Conservation (phyloP, 2,329 filamentous ascomycete genomes). For the Fusarium sambucinum region DNA sequence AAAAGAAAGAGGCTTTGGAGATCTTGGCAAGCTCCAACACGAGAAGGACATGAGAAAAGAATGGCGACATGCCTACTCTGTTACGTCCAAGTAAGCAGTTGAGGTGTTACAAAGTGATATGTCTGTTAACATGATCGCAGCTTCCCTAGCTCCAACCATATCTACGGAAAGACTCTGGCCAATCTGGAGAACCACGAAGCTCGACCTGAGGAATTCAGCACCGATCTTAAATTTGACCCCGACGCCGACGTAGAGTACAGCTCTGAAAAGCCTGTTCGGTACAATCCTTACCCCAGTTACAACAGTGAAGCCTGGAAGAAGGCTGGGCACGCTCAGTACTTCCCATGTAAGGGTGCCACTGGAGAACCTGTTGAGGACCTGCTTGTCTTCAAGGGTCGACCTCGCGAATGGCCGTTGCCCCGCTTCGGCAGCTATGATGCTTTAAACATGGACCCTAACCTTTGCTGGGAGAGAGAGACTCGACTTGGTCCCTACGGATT, state of each 20-base stretch:
- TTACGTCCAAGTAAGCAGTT: constrained; percentile 56
- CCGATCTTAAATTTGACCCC: constrained; percentile 51
- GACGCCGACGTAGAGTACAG: constrained; percentile 56
- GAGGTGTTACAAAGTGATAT: constrained; percentile 6
- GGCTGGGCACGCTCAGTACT: constrained; percentile 67
- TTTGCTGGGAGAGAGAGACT: constrained; percentile 77
- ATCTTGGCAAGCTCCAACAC: constrained; percentile 53
- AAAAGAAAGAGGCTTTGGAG: constrained; percentile 49
- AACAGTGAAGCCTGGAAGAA: constrained; percentile 71
- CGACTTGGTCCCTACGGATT: constrained; percentile 76
- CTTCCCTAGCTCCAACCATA: constrained; percentile 60
- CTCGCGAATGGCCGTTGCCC: constrained; percentile 68
- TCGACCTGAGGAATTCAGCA: constrained; percentile 50
- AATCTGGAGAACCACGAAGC: constrained; percentile 58
- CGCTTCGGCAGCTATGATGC: constrained; percentile 72
- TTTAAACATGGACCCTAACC: constrained; percentile 70
- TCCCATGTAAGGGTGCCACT: constrained; percentile 73
- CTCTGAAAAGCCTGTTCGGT: constrained; percentile 65
- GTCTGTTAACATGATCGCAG: constrained; percentile 50
- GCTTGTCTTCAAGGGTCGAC: constrained; percentile 72
- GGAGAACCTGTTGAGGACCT: constrained; percentile 72
- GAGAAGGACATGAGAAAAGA: constrained; percentile 59
- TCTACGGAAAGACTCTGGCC: constrained; percentile 69
- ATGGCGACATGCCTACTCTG: constrained; percentile 57
- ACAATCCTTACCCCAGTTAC: constrained; percentile 79